phyloP scores from a whole-genome alignment of 2,329 filamentous ascomycete genomes.

The Cadophora sp. region DNA sequence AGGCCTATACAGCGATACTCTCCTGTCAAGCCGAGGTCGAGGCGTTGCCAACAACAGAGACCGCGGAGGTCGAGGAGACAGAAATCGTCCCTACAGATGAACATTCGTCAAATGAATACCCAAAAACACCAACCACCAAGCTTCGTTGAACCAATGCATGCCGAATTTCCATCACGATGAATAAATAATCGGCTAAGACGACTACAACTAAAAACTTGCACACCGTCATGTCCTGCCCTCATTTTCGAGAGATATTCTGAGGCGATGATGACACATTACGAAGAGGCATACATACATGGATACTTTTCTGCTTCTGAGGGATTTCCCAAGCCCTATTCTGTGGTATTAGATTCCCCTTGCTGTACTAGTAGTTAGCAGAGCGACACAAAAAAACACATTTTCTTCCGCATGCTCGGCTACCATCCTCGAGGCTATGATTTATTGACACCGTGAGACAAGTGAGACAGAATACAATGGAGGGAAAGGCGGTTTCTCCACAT shows the following conservation, averaged over 20 bases:
- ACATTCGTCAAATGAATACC: background rate
- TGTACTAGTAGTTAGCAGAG: conserved; percentile 16
- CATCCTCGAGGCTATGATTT: too few relatives aligned
- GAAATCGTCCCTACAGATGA: conserved; percentile 28
- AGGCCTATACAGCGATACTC: conserved; percentile 44
- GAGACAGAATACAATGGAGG: too few relatives aligned
- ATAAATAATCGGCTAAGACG: background rate
- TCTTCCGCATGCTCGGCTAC: background rate
- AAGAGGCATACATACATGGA: background rate
- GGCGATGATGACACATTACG: background rate
- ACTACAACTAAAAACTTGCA: background rate
- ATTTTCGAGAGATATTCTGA: background rate
- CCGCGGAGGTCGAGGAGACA: conserved; percentile 19
- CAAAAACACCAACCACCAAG: background rate
- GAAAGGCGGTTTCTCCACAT: too few relatives aligned
- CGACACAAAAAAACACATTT: background rate
- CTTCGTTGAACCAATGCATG: background rate
- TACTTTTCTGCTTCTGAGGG: background rate
- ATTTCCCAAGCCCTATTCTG: background rate
- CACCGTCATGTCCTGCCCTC: background rate
- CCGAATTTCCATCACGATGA: background rate
- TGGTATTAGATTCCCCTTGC: background rate
- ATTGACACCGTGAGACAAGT: too few relatives aligned
- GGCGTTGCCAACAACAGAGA: conserved; percentile 35
- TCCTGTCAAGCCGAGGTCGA: conserved; percentile 39